phyloP scores from a whole-genome alignment of 169 alveolate species.

The Cryptosporidium canis region DNA sequence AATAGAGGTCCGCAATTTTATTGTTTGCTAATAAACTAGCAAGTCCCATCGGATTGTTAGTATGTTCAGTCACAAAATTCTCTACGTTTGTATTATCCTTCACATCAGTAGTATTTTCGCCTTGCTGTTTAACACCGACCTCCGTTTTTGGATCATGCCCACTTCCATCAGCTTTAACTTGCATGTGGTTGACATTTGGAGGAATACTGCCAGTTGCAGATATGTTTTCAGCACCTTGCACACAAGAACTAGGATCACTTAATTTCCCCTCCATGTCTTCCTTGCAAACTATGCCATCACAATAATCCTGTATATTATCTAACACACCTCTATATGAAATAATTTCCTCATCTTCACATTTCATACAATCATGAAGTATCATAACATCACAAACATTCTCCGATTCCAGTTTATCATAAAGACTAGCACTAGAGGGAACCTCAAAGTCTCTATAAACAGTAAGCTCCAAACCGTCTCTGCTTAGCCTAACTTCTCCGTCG shows the following conservation, averaged over 20 bases:
- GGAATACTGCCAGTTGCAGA: neutral
- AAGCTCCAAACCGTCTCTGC: neutral
- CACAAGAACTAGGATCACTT: neutral
- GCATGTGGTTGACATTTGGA: neutral
- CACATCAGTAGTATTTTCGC: neutral
- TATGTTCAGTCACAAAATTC: slow-evolving; percentile 5
- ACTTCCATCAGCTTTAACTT: neutral
- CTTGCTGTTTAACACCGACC: neutral
- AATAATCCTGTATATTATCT: neutral
- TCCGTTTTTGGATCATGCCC: neutral
- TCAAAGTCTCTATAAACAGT: neutral
- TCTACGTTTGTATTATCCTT: neutral
- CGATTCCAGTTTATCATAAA: slow-evolving; percentile 21
- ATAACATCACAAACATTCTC: neutral
- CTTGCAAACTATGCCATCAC: slow-evolving; percentile 3
- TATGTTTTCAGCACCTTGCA: neutral
- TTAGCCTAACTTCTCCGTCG: slow-evolving; percentile 21
- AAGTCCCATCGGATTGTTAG: slow-evolving; percentile 26
- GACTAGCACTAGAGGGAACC: slow-evolving; percentile 36
- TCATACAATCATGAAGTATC: neutral
- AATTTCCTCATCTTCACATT: neutral
- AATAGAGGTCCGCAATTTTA: slow-evolving; percentile 49
- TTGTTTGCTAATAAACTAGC: slow-evolving; percentile 53
- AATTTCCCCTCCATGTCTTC: neutral
- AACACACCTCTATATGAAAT: neutral